A percentile compares a stretch with the other conserved stretches of the same genome.
These are phyloP conservation scores for Cantharellus anzutake DNA, from an alignment of 768 basidiomycete genomes.

Conservation along the genomic window DNA sequence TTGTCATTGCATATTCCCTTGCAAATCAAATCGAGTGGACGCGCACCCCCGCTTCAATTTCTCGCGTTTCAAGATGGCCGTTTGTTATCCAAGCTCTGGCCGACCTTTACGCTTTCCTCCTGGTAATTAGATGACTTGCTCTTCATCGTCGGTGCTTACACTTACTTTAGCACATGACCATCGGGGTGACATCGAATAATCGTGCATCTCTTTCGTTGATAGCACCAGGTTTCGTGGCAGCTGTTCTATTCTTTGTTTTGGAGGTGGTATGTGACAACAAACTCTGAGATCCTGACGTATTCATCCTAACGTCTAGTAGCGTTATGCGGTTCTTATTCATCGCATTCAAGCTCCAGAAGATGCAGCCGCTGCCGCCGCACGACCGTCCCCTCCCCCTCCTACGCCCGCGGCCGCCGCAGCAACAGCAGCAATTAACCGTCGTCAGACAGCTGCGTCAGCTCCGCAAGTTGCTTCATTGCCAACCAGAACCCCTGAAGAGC, in stretches of 20 bases:
- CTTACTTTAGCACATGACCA: constrained; percentile 45
- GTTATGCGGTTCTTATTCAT: constrained; percentile 65
- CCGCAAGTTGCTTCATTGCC: too few relatives aligned
- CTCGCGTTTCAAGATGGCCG: constrained; percentile 65
- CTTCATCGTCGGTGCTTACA: background rate
- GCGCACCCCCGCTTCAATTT: constrained; percentile 58
- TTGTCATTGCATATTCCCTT: constrained; percentile 44
- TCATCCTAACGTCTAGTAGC: constrained; percentile 25
- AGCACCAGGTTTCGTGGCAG: constrained; percentile 69
- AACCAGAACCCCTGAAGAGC: background rate
- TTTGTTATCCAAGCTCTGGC: constrained; percentile 63
- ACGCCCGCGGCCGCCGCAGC: constrained; percentile 11
- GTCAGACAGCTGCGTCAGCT: background rate
- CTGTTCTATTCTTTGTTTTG: constrained; percentile 50
- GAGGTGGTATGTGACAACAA: constrained; percentile 42
- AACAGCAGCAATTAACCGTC: background rate
- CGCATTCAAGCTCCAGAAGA: constrained; percentile 72
- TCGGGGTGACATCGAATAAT: constrained; percentile 72
- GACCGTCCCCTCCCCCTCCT: constrained; percentile 14
- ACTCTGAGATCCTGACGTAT: background rate
- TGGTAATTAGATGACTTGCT: constrained; percentile 17
- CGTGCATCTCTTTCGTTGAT: constrained; percentile 62
- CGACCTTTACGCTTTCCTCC: constrained; percentile 72
- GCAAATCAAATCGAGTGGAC: constrained; percentile 57
- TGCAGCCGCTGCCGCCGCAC: constrained; percentile 13